Evolutionary conservation across 176 grass and related monocot genomes (phyloP), one percentile per base, ranked within the genome.

Genomic region (Lolium rigidum): DNA sequence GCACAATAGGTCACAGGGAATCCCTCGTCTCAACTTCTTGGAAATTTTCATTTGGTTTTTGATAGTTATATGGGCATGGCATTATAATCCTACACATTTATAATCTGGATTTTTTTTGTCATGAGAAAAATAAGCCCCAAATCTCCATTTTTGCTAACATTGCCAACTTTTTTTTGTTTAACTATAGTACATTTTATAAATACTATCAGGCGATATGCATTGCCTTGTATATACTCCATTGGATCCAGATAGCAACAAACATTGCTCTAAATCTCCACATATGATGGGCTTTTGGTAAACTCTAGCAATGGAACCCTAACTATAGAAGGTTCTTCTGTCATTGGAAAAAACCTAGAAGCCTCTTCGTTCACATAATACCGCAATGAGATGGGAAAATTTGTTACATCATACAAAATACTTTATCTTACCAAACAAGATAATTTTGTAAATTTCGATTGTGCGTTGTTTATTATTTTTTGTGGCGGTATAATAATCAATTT

Each of bases 241-340:
- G 26, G 63, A 65, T 16, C 25, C 63, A 66, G 26, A 25, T 35
- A 16, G 4, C 5, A 35, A 25, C 13, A 2, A 15, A 35, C 16
- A 35, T 0, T 62, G 26, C 26, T 66, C 26, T 28, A 66, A 15
- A 14, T 35, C n/a, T 59, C 41, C 56, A n/a, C 11, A 28, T 66
- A 66, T 66, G 63, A 66, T 66, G 63, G 63, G 63, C 26, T 2
- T 65, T 65, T 65, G 62, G 28, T 65, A 65, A 28, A 26, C 63
- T 66, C 63, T 17, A 66, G 7, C 26, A 35, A 66, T 35, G 25
- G 24, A 35, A 66, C 63, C 62, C 63, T 16, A 28, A 5, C 3
- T 52, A 5, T 14, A 66, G 26, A 66, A 66, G 26, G 25, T 66
- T 16, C 12, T 66, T 31, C 5, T 24, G 6, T 66, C 28, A 16